Evolutionary conservation across 2,329 filamentous ascomycete species (phyloP), one percentile per base, ranked within the genome.

Genomic region (Alternaria longipes): DNA sequence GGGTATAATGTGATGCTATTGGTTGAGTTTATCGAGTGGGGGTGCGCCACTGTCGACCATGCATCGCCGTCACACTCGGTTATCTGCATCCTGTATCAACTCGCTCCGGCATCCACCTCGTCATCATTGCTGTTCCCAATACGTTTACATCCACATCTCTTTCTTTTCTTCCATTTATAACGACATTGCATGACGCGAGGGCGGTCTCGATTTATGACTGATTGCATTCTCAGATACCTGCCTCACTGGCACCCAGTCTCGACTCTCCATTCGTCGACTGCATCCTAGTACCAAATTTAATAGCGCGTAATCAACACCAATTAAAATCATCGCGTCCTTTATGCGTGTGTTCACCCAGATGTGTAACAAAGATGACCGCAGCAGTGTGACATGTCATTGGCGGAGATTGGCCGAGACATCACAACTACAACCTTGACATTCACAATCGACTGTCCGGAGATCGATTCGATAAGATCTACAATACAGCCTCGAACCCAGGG

Each of bases 1-100:
- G 57, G 74, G 74, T 20, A 78, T 79, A 57, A 77, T 79, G 73
- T 78, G 26, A 61, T 49, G 22, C 22, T 12, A 51, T 60, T 54
- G 45, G 55, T 20, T n/a, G 34, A 8, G 16, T 16, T 26, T 46
- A 30, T 30, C 28, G 28, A 9, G 11, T 30, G 28, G 28, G 28
- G 28, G 12, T 12, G 40, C 56, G 45, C 45, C 54, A 51, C 45
- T 12, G 40, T 56, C 18, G 20, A 51, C 16, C 34, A 38, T 38
- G 16, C 34, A 28, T 24, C 28, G 28, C 28, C 3, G 18, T 55
- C 51, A 50, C 41, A 55, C 56, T 59, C 44, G 51, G 36, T 32
- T 36, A 45, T 44, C 36, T 42, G 14, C 45, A n/a, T 36, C 36
- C n/a, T 55, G 26, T 18, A 49, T 30, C 20, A 16, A 26, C n/a